Percentiles rank a stretch among this genome's conserved stretches.
phyloP scores from a whole-genome alignment of 345 rosid species.

The Citrus hindsii region DNA sequence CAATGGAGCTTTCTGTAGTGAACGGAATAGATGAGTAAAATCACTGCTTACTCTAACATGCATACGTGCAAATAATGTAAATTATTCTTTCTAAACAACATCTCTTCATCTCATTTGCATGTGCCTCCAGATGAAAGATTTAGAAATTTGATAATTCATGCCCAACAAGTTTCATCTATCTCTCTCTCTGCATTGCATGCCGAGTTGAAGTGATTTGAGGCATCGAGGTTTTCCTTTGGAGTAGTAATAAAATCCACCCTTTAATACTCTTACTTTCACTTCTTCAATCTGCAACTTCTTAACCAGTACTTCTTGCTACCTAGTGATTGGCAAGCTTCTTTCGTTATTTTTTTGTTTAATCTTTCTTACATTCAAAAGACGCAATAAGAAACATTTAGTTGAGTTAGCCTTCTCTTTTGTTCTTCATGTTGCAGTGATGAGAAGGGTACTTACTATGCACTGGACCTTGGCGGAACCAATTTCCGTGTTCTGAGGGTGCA shows the following conservation, averaged over 20 bases:
- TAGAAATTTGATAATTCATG: not conserved
- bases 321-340: not conserved
- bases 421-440: slow-evolving; percentile 53
- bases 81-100: not conserved
- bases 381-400: too few relatives aligned
- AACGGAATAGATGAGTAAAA: not conserved
- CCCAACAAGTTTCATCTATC: not conserved
- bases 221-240: not conserved
- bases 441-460: slow-evolving; percentile 80
- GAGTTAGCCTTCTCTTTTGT: not conserved
- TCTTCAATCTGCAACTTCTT: not conserved
- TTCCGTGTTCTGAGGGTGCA: slow-evolving; percentile 88
- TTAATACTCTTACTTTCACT: not conserved
- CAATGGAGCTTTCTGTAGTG: not conserved
- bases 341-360: not conserved
- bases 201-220: not conserved
- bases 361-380: not conserved
- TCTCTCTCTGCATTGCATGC: not conserved
- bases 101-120: not conserved
- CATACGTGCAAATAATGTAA: not conserved
- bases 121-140: not conserved
- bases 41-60: not conserved
- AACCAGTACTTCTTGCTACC: not conserved
- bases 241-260: not conserved
- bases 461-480: slow-evolving; percentile 98